Conservation (phyloP, 345 rosid species). For the Bruguiera gymnorhiza region DNA sequence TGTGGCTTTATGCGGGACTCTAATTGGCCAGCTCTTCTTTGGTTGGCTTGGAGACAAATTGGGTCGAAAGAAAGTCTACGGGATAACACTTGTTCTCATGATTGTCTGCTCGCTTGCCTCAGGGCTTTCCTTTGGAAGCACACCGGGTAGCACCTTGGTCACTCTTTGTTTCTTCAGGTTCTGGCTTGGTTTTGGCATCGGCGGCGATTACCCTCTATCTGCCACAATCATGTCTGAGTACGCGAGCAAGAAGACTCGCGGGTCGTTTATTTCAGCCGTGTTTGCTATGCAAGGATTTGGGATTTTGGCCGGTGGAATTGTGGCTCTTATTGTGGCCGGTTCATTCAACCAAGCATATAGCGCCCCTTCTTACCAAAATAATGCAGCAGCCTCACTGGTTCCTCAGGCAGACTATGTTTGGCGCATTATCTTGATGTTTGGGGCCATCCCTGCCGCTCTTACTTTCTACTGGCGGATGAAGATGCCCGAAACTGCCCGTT, state of each 20-base stretch:
- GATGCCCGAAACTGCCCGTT: slow-evolving; percentile 34
- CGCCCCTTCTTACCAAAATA: slow-evolving; percentile 2
- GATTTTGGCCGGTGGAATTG: slow-evolving; percentile 28
- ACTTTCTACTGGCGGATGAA: slow-evolving; percentile 34
- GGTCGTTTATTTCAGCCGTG: slow-evolving; percentile 27
- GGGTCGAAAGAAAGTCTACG: slow-evolving; percentile 38
- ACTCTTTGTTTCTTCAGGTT: slow-evolving; percentile 34
- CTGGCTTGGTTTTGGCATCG: slow-evolving; percentile 33
- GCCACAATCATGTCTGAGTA: slow-evolving; percentile 35
- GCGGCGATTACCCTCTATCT: slow-evolving; percentile 30
- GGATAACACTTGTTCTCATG: slow-evolving; percentile 32
- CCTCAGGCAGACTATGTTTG: slow-evolving; percentile 29
- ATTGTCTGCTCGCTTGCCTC: slow-evolving; percentile 21
- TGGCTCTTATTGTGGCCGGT: slow-evolving; percentile 13
- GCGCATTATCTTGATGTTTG: slow-evolving; percentile 29
- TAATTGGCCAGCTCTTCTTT: slow-evolving; percentile 35
- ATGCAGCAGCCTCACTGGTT: slow-evolving; percentile 1
- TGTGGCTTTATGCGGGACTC: slow-evolving; percentile 32
- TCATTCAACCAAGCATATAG: slow-evolving; percentile 18
- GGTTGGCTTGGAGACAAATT: slow-evolving; percentile 44
- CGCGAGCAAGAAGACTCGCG: slow-evolving; percentile 30
- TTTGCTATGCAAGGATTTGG: slow-evolving; percentile 36
- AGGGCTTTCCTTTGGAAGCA: slow-evolving; percentile 21
- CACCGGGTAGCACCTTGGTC: neutral
- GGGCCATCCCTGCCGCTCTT: slow-evolving; percentile 24